Base-by-base conservation (phyloP, 148 eudicot genomes). In the Vaccinium darrowii region DNA sequence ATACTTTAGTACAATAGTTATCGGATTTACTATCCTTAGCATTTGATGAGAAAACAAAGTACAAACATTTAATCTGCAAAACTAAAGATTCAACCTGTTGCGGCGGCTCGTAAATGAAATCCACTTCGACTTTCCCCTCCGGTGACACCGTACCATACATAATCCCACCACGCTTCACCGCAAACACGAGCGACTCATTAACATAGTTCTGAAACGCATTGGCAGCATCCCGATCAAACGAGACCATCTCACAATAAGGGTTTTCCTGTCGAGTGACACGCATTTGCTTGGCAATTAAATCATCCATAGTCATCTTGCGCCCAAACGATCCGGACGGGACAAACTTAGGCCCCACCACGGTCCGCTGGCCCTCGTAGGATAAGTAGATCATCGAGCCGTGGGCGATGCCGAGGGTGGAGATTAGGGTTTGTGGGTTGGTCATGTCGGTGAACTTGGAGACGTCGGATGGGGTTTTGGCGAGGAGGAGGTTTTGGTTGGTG, bases 51-150 rank as follows among this genome's bases (percentile, higher is more conserved):
- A 23, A 2, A n/a, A n/a, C 2, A 3, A 3, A 43, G 47, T 19
- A 16, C 19, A 18, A 23, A 65, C 72, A 67, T 12, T 14, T 0
- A 25, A 67, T 67, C 36, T 3, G 3, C 1, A 25, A 67, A 67
- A 25, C 23, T 25, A 67, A 67, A 67, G 73, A 25, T 67, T 67
- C 0, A 67, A 67, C 99, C 53, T 90, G 84, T 63, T 96, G 99
- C 0, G 99, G 99, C 2, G 99, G 99, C 90, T 96, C 99, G 69
- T 96, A 96, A 23, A 96, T 94, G 63, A 92, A 94, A 86, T 96
- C 88, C 27, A 96, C 99, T 86, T 94, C 99, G 0, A 96, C 99
- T 57, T 90, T 93, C 4, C 98, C 96, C 57, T 83, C 92, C 2
- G 89, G 90, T 1, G 92, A 89, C 2, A 97, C 98, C 0, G 93